Base-by-base conservation (phyloP, 345 rosid genomes). In the Acer campestre region DNA sequence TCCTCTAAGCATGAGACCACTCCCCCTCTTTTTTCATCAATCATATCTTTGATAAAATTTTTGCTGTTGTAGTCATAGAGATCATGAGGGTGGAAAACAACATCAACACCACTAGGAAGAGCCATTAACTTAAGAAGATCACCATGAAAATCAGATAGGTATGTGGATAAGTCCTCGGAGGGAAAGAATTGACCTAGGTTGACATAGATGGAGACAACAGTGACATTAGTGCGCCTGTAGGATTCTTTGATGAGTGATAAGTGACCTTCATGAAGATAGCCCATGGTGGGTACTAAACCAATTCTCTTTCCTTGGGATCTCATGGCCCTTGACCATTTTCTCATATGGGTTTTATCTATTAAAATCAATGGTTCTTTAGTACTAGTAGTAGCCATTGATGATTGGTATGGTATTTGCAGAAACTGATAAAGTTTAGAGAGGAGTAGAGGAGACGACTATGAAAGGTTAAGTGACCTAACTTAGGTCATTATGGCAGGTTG, bases 151-250 rank as follows among this genome's bases (percentile, higher is more conserved):
- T 93, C 97, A 74, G 96, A 93, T 10, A 97, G 98, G 94, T 95
- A 93, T 1, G 96, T 88, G 40, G 98, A 90, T 29, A 95, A 91
- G 74, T 93, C 98, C 79, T 95, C 98, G 0, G 89, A 78, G 59
- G 97, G 97, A n/a, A 98, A 79, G 76, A 95, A 93, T 81, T 95
- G 99, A 77, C 99, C 99, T 64, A 98, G 99, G 82, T 95, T 95
- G 48, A 95, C 94, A 77, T 92, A 93, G 75, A 93, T 87, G 67
- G 98, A 92, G 53, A 95, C 93, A 53, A 93, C 99, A 18, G 86
- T 81, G 81, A 87, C 70, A 78, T 89, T 79, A 70, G 89, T 42
- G 71, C 65, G 91, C 14, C 53, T 76, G 35, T 68, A 87, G 64
- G 98, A 94, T 77, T 92, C 83, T 64, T 84, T 78, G 62, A 95